phyloP scores from a whole-genome alignment of 2,329 filamentous ascomycete species.

The Daldinia sp. region DNA sequence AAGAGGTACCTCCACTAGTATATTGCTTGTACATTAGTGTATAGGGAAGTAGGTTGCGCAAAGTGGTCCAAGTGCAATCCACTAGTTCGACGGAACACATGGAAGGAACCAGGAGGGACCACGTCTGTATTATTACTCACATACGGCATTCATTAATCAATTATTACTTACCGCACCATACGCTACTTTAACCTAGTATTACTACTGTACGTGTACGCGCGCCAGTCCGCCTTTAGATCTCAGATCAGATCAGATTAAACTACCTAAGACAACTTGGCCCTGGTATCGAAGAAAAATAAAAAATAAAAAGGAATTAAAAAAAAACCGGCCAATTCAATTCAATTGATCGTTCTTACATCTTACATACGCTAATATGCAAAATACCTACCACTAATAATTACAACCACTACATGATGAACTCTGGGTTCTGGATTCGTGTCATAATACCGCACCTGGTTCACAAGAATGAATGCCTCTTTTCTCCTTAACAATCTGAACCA shows the following conservation, averaged over 20 bases:
- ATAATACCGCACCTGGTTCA: background rate
- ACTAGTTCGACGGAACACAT: slow-evolving; percentile 33
- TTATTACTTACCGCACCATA: slow-evolving; percentile 33
- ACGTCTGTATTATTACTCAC: slow-evolving; percentile 38
- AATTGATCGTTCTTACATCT: slow-evolving; percentile 29
- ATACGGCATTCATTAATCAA: slow-evolving; percentile 34
- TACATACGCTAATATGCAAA: background rate
- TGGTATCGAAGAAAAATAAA: slow-evolving; percentile 3
- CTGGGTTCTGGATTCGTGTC: slow-evolving; percentile 8
- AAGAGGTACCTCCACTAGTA: background rate
- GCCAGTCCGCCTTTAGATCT: slow-evolving; percentile 34
- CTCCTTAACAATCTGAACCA: background rate
- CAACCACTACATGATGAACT: slow-evolving; percentile 27
- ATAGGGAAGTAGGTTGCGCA: slow-evolving; percentile 20
- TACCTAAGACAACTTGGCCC: slow-evolving; percentile 20
- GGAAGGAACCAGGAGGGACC: slow-evolving; percentile 23
- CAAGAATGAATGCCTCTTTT: background rate
- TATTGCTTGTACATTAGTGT: background rate
- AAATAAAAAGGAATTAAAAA: no score
- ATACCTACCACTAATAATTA: slow-evolving; percentile 21
- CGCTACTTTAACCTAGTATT: slow-evolving; percentile 1
- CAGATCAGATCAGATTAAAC: slow-evolving; percentile 39
- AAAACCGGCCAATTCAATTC: slow-evolving; percentile 19
- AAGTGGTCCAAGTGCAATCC: slow-evolving; percentile 21
- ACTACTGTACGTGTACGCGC: slow-evolving; percentile 7